Base-by-base conservation (phyloP, 2,329 filamentous ascomycete genomes). In the Ascochyta viciae-villosae region DNA sequence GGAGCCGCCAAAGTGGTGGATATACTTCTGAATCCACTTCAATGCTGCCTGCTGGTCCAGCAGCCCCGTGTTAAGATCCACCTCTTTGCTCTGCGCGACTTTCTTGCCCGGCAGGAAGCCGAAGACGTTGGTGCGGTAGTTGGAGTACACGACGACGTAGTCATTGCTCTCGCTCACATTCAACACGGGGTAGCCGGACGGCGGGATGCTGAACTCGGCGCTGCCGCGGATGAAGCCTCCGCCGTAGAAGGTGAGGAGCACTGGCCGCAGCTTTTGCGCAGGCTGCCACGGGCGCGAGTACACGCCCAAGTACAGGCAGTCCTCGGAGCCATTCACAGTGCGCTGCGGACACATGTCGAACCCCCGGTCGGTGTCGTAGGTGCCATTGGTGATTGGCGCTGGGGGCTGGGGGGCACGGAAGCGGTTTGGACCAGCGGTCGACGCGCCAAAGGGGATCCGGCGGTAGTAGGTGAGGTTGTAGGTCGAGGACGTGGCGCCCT, bases 321-420 rank as follows among this genome's bases (percentile, higher is more conserved):
- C 85, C 74, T 88, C 85, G 39, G 83, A 84, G 10, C 82, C 75
- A 34, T 76, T 77, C 50, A 81, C 82, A 0, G 82, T 84, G 61
- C 83, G 77, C 70, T 86, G 84, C 3, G 83, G 80, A 62, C 85
- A 87, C 79, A 84, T 82, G 63, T 85, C 81, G 57, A 85, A 87
- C 16, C 75, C 59, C 45, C 83, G 80, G 57, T 81, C 77, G 2
- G 84, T 84, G 66, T 87, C 72, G 66, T 87, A 87, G 4, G 77
- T 78, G 55, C 77, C 80, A 72, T 81, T 77, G 3, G 69, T 74
- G 49, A 86, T 76, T 0, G 71, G 72, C 0, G 72, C 23, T 1
- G 84, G 84, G 6, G 84, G 84, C 60, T 88, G 85, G 2, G 85
- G 85, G 0, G 80, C 83, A 48, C 85, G 81, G 65, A 88, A 88